These are phyloP conservation scores for Neofusicoccum kwambonambiense DNA, from an alignment of 2,329 filamentous ascomycete genomes.

Conservation along the genomic window DNA sequence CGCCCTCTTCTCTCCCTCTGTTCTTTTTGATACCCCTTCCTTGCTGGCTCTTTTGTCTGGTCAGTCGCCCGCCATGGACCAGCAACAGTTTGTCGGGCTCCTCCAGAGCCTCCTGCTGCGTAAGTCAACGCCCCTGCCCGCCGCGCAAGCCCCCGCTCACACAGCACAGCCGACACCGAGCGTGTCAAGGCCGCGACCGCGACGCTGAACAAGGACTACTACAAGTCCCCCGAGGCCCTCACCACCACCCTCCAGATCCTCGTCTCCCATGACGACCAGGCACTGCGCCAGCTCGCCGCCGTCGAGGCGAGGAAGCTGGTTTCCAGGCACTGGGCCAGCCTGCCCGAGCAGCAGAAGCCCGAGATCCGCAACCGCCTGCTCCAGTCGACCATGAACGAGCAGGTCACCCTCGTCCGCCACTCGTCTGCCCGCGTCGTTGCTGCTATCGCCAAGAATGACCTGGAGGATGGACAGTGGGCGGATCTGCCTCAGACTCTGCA, in stretches of 20 bases:
- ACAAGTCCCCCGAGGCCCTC: slow-evolving; percentile 79
- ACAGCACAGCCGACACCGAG: slow-evolving; percentile 66
- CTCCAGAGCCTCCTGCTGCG: slow-evolving; percentile 85
- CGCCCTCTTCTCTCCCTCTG: slow-evolving; percentile 10
- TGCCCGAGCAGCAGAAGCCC: slow-evolving; percentile 73
- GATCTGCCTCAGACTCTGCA: slow-evolving; percentile 78
- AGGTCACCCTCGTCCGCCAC: slow-evolving; percentile 74
- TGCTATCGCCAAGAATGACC: slow-evolving; percentile 79
- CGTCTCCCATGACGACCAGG: slow-evolving; percentile 68
- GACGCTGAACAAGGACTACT: slow-evolving; percentile 90
- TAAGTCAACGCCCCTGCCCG: slow-evolving; percentile 50
- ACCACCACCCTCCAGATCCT: slow-evolving; percentile 85
- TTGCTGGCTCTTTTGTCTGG: slow-evolving; percentile 4
- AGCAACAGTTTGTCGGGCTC: slow-evolving; percentile 80
- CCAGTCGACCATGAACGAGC: slow-evolving; percentile 78
- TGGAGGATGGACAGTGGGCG: slow-evolving; percentile 81
- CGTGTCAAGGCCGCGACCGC: slow-evolving; percentile 83
- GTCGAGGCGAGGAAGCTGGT: slow-evolving; percentile 85
- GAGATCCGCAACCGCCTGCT: slow-evolving; percentile 80
- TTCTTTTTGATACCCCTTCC: slow-evolving; percentile 16
- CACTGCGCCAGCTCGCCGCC: slow-evolving; percentile 81
- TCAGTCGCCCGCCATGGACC: slow-evolving; percentile 59
- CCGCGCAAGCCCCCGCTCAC: slow-evolving; percentile 34
- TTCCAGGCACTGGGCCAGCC: slow-evolving; percentile 77
- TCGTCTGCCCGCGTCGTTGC: slow-evolving; percentile 86